Conservation (phyloP, 169 alveolate species). For the Perkinsus olseni region DNA sequence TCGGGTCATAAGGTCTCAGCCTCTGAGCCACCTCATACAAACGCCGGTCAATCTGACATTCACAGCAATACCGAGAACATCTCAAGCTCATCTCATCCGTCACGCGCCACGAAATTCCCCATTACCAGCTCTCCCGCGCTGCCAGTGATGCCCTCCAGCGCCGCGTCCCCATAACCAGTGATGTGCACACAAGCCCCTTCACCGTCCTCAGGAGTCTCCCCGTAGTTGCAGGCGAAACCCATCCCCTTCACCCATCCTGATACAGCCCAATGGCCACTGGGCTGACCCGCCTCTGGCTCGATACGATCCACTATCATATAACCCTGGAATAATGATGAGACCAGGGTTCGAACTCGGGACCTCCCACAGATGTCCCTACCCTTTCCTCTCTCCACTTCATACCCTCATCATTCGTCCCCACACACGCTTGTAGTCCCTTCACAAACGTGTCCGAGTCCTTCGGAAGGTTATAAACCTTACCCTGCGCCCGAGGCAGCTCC, state of each 20-base stretch:
- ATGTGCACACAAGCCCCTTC: not conserved
- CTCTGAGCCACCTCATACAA: constrained; percentile 11
- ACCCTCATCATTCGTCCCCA: not conserved
- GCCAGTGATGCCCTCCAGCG: not conserved
- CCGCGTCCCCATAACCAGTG: not conserved
- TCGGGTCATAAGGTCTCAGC: constrained; percentile 36
- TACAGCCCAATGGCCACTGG: not conserved
- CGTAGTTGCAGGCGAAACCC: not conserved
- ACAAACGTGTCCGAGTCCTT: not conserved
- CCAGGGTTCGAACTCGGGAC: not conserved
- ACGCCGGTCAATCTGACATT: not conserved
- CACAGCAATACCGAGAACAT: too few species aligned
- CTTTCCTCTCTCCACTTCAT: not conserved
- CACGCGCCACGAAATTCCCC: not conserved
- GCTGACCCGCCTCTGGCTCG: not conserved
- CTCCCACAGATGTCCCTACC: not conserved
- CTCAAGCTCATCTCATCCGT: not conserved
- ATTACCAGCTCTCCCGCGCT: not conserved
- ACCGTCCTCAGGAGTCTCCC: not conserved
- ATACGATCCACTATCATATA: not conserved
- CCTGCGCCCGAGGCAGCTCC: not conserved
- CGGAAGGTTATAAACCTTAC: not conserved
- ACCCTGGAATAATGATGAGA: not conserved
- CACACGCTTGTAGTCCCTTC: not conserved
- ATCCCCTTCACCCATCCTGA: not conserved